Evolutionary conservation across 2,329 filamentous ascomycete genomes (phyloP).

Genomic region (Monilinia vaccinii-corymbosi): DNA sequence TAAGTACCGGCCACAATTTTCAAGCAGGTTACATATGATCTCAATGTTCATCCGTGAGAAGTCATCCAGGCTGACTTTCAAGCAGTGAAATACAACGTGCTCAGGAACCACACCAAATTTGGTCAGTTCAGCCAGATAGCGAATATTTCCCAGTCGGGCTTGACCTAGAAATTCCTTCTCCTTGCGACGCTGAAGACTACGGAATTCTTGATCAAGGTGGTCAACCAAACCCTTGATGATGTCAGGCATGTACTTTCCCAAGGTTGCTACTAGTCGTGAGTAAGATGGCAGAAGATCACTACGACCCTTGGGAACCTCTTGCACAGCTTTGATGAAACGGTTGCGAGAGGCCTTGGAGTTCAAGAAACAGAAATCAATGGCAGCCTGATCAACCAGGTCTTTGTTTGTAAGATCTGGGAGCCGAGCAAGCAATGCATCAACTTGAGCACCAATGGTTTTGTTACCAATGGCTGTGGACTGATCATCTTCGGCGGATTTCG

Average conservation of each 20-base stretch:
- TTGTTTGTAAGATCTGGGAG: conserved; percentile 90
- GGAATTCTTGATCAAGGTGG: conserved; percentile 92
- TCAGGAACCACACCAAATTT: conserved; percentile 98
- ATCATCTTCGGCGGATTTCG: conserved; percentile 60
- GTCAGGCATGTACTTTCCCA: conserved; percentile 90
- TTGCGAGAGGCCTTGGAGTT: conserved; percentile 98
- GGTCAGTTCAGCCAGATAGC: conserved; percentile 94
- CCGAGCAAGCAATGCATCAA: conserved; percentile 78
- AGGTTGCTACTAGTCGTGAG: conserved; percentile 83
- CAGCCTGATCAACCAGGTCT: conserved; percentile 82
- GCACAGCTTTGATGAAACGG: conserved; percentile 81
- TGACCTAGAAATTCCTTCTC: conserved; percentile 96
- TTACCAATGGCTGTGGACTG: conserved; percentile 92
- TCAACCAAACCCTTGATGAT: conserved; percentile 85
- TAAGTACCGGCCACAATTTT: conserved; percentile 92
- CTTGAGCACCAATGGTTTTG: conserved; percentile 94
- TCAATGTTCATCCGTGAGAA: conserved; percentile 99
- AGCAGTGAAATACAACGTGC: conserved; percentile 96
- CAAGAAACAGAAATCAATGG: conserved; percentile 94
- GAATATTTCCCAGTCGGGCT: conserved; percentile 85
- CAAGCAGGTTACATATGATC: conserved; percentile 89
- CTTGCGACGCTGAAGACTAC: conserved; percentile 91
- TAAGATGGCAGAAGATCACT: conserved; percentile 86
- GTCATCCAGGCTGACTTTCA: conserved; percentile 95
- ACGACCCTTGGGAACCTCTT: conserved; percentile 89